A percentile compares a stretch with the other conserved stretches of the same genome.
Evolutionary conservation across 2,329 filamentous ascomycete species (phyloP).

Genomic region (Colletotrichum acutatum): DNA sequence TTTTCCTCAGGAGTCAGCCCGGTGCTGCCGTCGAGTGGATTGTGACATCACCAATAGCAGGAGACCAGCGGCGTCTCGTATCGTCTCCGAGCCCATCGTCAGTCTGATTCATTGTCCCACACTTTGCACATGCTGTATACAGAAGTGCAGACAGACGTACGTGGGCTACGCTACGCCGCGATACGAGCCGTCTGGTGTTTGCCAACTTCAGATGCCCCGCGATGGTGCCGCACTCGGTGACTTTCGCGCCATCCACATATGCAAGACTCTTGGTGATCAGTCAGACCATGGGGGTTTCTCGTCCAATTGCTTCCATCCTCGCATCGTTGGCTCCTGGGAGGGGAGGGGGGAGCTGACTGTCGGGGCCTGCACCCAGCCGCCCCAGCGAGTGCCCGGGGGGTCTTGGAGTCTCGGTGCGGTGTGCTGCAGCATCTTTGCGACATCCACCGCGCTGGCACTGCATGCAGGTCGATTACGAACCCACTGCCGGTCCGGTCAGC

Average conservation of each 20-base stretch:
- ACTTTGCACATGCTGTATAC: background rate
- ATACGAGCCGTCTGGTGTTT: slow-evolving; percentile 27
- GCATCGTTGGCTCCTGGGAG: slow-evolving; percentile 12
- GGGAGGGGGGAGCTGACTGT: slow-evolving; percentile 4
- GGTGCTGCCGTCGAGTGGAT: slow-evolving; percentile 24
- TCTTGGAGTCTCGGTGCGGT: slow-evolving; percentile 4
- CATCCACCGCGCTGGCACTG: slow-evolving; percentile 30
- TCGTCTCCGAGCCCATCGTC: slow-evolving; percentile 13
- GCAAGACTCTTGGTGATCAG: slow-evolving; percentile 21
- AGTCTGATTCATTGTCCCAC: slow-evolving; percentile 29
- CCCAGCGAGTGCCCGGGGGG: slow-evolving; percentile 17
- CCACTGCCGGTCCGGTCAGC: slow-evolving; percentile 15
- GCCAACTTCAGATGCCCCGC: slow-evolving; percentile 11
- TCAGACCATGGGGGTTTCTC: slow-evolving; percentile 11
- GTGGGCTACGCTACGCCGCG: background rate
- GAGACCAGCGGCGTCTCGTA: slow-evolving; percentile 16
- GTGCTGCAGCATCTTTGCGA: slow-evolving; percentile 28
- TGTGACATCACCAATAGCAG: slow-evolving; percentile 30
- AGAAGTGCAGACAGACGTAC: background rate
- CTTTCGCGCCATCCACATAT: background rate
- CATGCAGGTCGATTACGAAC: slow-evolving; percentile 30
- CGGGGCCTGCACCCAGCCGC: slow-evolving; percentile 27
- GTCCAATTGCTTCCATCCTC: slow-evolving; percentile 18
- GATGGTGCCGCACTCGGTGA: background rate
- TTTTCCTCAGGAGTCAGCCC: background rate